Conservation (phyloP, 1,284 basidiomycete species). For the Rhodotorula mucilaginosa region DNA sequence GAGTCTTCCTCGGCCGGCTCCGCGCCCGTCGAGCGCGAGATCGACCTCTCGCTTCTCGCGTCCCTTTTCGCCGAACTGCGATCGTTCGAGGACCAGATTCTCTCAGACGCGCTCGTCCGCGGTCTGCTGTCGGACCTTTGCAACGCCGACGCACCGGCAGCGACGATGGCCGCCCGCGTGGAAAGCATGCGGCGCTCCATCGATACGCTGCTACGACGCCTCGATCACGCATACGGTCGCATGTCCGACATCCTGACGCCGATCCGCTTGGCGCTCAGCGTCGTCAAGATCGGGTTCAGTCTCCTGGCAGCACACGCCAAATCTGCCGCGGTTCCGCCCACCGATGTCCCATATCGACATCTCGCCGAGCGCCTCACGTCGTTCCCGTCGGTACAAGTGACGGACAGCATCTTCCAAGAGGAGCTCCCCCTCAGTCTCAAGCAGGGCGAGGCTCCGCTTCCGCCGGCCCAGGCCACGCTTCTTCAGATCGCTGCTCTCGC, state of each 20-base stretch:
- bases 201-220: conserved; percentile 39
- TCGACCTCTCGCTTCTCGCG: conserved; percentile 63
- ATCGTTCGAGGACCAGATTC: conserved; percentile 58
- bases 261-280: conserved; percentile 35
- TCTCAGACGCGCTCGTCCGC: conserved; percentile 40
- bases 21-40: conserved; percentile 46
- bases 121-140: conserved; percentile 45
- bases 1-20: conserved; percentile 43
- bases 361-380: conserved; percentile 24
- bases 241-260: conserved; percentile 38
- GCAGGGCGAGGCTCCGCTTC: conserved; percentile 29
- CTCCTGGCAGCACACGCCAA: conserved; percentile 25
- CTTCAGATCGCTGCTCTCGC: conserved; percentile 35
- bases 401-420: conserved; percentile 5
- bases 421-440: conserved; percentile 41
- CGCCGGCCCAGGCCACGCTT: conserved; percentile 34
- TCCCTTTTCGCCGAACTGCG: conserved; percentile 78
- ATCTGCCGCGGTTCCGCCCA: background rate
- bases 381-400: conserved; percentile 26
- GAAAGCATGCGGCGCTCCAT: conserved; percentile 51
- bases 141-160: background rate
- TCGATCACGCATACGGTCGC: conserved; percentile 35
- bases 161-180: conserved; percentile 32
- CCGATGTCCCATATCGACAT: conserved; percentile 12
- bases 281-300: conserved; percentile 38